phyloP scores from a whole-genome alignment of 2,329 filamentous ascomycete species.

The Hypoxylon sp. region DNA sequence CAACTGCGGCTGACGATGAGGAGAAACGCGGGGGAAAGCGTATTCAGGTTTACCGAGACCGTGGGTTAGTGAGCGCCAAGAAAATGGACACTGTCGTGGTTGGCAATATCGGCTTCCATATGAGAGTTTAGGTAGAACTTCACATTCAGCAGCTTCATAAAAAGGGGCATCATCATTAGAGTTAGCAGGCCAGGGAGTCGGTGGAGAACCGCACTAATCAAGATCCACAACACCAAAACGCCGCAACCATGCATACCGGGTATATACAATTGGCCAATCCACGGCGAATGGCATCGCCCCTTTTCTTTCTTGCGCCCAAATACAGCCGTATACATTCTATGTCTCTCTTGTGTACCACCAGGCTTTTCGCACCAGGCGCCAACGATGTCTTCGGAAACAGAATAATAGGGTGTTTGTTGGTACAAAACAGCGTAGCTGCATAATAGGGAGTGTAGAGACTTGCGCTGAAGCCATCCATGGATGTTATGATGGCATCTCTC shows the following conservation, averaged over 20 bases:
- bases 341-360: conserved; percentile 14
- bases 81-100: background rate
- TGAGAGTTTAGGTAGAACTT: background rate
- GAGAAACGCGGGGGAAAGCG: conserved; percentile 33
- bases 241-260: conserved; percentile 40
- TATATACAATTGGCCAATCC: conserved; percentile 42
- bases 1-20: conserved; percentile 22
- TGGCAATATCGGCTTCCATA: background rate
- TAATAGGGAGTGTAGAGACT: background rate
- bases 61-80: conserved; percentile 1
- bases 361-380: conserved; percentile 30
- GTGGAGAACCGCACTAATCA: conserved; percentile 15
- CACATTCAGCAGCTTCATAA: background rate
- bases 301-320: conserved; percentile 29
- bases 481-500: conserved; percentile 5
- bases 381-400: conserved; percentile 18
- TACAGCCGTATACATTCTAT: conserved; percentile 32
- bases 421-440: conserved; percentile 24
- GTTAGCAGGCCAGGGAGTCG: conserved; percentile 5
- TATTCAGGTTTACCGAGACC: background rate
- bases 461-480: conserved; percentile 6
- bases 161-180: conserved; percentile 13
- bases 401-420: conserved; percentile 18
- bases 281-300: conserved; percentile 23
- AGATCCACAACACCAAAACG: conserved; percentile 37